Evolutionary conservation across 1,139 yeast genomes (phyloP).

Genomic region (Suhomyces guaymorum): DNA sequence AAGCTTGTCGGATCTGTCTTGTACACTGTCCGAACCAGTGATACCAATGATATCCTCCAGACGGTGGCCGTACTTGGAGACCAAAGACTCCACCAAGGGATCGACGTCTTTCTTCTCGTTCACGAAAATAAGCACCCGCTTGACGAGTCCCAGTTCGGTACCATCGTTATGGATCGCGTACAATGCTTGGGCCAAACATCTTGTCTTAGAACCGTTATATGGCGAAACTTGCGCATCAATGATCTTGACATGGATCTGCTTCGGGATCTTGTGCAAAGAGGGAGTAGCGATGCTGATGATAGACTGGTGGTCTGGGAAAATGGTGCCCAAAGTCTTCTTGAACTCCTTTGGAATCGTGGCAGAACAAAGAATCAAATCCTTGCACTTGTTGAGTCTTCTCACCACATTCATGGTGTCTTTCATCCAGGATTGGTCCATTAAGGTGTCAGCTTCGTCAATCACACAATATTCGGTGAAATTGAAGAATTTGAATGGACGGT

Average conservation of each 20-base stretch:
- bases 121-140: constrained; percentile 84
- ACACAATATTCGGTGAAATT: constrained; percentile 59
- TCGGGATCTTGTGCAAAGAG: constrained; percentile 77
- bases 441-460: constrained; percentile 94
- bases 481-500: constrained; percentile 50
- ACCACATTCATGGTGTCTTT: constrained; percentile 64
- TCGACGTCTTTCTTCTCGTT: constrained; percentile 69
- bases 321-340: constrained; percentile 56
- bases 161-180: constrained; percentile 86
- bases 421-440: constrained; percentile 81
- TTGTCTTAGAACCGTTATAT: constrained; percentile 76
- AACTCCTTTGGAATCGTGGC: constrained; percentile 89
- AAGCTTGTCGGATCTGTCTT: constrained; percentile 58
- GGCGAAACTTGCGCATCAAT: constrained; percentile 77
- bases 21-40: constrained; percentile 62
- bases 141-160: constrained; percentile 72
- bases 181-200: constrained; percentile 84
- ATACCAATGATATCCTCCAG: constrained; percentile 52
- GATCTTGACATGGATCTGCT: constrained; percentile 66
- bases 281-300: constrained; percentile 71
- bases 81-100: constrained; percentile 56
- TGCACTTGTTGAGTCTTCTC: constrained; percentile 52
- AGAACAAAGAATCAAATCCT: constrained; percentile 74
- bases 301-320: constrained; percentile 63
- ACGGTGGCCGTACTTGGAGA: constrained; percentile 55